A percentile compares a stretch with the other conserved stretches of the same genome.
Evolutionary conservation across 768 basidiomycete genomes (phyloP).

Genomic region (Podaxis sp.): DNA sequence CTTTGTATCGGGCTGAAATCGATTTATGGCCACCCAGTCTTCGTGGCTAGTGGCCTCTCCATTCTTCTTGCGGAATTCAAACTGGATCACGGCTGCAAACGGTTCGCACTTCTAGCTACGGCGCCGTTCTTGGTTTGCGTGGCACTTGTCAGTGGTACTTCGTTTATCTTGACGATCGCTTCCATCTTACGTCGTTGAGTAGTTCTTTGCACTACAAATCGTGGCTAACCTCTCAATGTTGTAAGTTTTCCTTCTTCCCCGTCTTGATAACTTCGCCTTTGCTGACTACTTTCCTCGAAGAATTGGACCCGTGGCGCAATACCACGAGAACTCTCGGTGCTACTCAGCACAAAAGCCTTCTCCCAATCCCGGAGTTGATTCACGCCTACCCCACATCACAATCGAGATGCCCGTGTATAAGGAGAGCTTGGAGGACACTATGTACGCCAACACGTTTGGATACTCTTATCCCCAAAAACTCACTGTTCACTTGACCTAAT

Average conservation of each 20-base stretch:
- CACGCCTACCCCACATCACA: conserved; percentile 67
- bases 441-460: conserved; percentile 45
- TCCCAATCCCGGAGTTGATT: conserved; percentile 59
- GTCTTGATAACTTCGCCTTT: conserved; percentile 15
- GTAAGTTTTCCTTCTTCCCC: conserved; percentile 33
- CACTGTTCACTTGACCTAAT: background rate
- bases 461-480: background rate
- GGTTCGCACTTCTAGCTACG: conserved; percentile 65
- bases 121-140: conserved; percentile 74
- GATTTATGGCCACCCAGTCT: conserved; percentile 39
- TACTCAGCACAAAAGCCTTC: conserved; percentile 69
- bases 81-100: conserved; percentile 55
- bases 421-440: conserved; percentile 75
- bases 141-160: conserved; percentile 47
- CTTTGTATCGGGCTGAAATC: background rate
- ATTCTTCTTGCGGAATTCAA: conserved; percentile 63
- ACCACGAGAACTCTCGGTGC: conserved; percentile 78
- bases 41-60: conserved; percentile 57
- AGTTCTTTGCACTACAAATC: conserved; percentile 77
- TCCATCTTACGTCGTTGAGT: background rate
- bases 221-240: conserved; percentile 60
- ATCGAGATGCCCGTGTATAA: conserved; percentile 89
- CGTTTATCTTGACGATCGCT: background rate
- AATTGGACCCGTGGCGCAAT: conserved; percentile 81
- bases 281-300: conserved; percentile 26